phyloP scores from a whole-genome alignment of 257 asterid species.

The Forsythia suspensa region DNA sequence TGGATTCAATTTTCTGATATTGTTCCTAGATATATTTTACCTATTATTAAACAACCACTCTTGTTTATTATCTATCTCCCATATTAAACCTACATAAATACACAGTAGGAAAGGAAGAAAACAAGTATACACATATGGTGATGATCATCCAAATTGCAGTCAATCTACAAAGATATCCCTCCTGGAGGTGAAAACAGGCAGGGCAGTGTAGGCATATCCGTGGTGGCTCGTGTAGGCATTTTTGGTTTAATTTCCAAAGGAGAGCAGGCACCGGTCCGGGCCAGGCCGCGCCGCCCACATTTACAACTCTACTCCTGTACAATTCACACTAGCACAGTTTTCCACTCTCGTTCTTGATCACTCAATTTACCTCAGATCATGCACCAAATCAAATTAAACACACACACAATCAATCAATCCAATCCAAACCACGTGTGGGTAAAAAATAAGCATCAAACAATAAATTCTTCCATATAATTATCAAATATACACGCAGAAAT shows the following conservation, averaged over 20 bases:
- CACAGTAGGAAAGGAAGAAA: no score
- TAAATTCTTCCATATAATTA: neutral
- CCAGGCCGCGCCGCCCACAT: neutral
- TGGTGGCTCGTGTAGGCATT: no score
- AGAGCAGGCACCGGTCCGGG: neutral
- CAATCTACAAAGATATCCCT: neutral
- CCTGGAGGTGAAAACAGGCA: neutral
- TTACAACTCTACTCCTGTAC: constrained; percentile 5
- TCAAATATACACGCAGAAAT: neutral
- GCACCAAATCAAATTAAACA: neutral
- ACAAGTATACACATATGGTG: no score
- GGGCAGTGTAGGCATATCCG: neutral
- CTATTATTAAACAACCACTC: no score
- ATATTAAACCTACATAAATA: no score
- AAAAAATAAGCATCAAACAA: neutral
- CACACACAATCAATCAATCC: neutral
- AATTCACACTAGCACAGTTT: neutral
- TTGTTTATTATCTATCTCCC: no score
- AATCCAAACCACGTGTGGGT: neutral
- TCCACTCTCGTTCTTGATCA: constrained; percentile 2
- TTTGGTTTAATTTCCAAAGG: neutral
- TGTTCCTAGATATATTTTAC: no score
- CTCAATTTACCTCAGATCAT: constrained; percentile 1
- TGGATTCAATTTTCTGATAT: neutral
- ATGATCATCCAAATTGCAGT: neutral